A percentile compares a stretch with the other conserved stretches of the same genome.
phyloP scores from a whole-genome alignment of 2,329 filamentous ascomycete species.

The Claviceps arundinis region DNA sequence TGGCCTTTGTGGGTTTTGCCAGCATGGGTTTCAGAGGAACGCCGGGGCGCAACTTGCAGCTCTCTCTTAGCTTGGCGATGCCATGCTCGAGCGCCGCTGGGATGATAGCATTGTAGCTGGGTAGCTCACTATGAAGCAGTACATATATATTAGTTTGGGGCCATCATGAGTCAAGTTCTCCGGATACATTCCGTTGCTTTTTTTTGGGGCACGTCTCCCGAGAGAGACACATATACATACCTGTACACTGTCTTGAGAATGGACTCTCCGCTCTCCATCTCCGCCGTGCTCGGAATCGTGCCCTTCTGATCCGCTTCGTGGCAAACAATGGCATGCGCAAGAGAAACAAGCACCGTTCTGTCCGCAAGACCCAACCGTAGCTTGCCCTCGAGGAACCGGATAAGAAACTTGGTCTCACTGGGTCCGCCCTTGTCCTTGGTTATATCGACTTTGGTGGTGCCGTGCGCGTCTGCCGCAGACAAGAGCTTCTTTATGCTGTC shows the following conservation, averaged over 20 bases:
- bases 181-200: background rate
- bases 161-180: background rate
- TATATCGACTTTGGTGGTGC: conserved; percentile 72
- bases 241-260: conserved; percentile 85
- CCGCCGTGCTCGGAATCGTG: conserved; percentile 56
- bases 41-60: conserved; percentile 84
- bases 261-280: conserved; percentile 71
- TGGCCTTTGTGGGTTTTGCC: conserved; percentile 95
- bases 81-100: conserved; percentile 80
- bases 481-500: conserved; percentile 91
- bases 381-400: conserved; percentile 90
- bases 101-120: conserved; percentile 89
- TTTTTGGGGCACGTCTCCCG: too few species aligned
- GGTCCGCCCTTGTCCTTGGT: conserved; percentile 83
- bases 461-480: conserved; percentile 71
- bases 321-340: conserved; percentile 76
- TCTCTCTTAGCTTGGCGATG: conserved; percentile 66
- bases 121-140: conserved; percentile 52
- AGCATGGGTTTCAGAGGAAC: conserved; percentile 97
- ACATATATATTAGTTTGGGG: background rate
- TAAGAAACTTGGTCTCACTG: conserved; percentile 87
- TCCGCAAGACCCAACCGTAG: conserved; percentile 84
- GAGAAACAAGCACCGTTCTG: conserved; percentile 76
- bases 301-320: conserved; percentile 66
- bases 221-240: conserved; percentile 27